A percentile compares a stretch with the other conserved stretches of the same genome.
Conservation (phyloP, 169 alveolate species). For the Babesia ovata region DNA sequence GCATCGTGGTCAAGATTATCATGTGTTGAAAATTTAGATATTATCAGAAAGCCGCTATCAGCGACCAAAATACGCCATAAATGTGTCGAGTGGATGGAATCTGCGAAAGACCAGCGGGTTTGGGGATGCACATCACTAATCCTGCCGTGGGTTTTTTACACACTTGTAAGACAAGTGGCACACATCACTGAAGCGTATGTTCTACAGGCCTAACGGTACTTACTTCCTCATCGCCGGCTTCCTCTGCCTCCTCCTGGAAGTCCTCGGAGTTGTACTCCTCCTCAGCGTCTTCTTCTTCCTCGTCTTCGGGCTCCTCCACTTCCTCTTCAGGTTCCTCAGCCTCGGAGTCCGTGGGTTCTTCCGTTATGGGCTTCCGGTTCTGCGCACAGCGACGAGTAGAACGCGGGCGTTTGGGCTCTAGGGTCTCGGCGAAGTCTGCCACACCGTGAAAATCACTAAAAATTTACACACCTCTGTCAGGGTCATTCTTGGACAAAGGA, state of each 20-base stretch:
- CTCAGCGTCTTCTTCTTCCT: slow-evolving; percentile 70
- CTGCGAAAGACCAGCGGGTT: background rate
- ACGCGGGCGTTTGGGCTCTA: slow-evolving; percentile 54
- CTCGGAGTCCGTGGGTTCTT: slow-evolving; percentile 60
- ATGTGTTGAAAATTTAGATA: slow-evolving; percentile 11
- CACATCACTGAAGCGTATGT: background rate
- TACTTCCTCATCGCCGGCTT: slow-evolving; percentile 65
- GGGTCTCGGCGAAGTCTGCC: slow-evolving; percentile 25
- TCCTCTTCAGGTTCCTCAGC: slow-evolving; percentile 61
- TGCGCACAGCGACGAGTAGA: slow-evolving; percentile 57
- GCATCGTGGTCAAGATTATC: slow-evolving; percentile 9
- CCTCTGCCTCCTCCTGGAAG: slow-evolving; percentile 51
- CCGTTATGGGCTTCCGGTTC: slow-evolving; percentile 34
- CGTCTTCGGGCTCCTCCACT: slow-evolving; percentile 36
- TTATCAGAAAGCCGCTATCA: background rate
- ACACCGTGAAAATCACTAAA: background rate
- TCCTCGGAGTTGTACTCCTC: slow-evolving; percentile 51
- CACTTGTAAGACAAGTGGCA: background rate
- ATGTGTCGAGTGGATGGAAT: background rate
- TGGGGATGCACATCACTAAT: slow-evolving; percentile 13
- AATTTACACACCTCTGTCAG: slow-evolving; percentile 34
- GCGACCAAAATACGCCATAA: background rate
- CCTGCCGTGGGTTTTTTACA: slow-evolving; percentile 10
- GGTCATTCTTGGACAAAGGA: slow-evolving; percentile 34
- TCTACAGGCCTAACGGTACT: background rate